A percentile compares a stretch with the other conserved stretches of the same genome.
These are phyloP conservation scores for Aspergillus sp. DNA, from an alignment of 2,329 filamentous ascomycete species.

Conservation along the genomic window DNA sequence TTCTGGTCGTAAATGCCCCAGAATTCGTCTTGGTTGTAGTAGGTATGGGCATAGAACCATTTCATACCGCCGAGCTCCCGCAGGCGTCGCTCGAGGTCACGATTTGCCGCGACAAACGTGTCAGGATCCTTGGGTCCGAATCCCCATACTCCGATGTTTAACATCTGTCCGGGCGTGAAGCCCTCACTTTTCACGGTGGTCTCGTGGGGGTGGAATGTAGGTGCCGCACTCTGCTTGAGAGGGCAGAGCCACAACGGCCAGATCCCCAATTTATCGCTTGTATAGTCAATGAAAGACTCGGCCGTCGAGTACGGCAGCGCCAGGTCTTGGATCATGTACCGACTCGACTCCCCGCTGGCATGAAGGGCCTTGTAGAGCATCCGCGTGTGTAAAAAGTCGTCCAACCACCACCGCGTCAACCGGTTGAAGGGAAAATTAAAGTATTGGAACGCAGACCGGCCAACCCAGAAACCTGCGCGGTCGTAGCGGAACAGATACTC, in stretches of 20 bases:
- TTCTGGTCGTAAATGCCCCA: slow-evolving; percentile 43
- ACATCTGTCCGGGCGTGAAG: slow-evolving; percentile 27
- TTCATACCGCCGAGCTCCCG: slow-evolving; percentile 72
- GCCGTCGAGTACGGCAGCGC: slow-evolving; percentile 56
- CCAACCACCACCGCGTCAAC: slow-evolving; percentile 58
- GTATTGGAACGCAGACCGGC: slow-evolving; percentile 60
- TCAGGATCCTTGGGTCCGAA: slow-evolving; percentile 57
- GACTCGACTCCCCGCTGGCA: slow-evolving; percentile 54
- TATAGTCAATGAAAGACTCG: slow-evolving; percentile 51
- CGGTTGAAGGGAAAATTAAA: slow-evolving; percentile 61
- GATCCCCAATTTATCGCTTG: slow-evolving; percentile 42
- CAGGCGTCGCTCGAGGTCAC: slow-evolving; percentile 68
- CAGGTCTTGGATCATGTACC: slow-evolving; percentile 64
- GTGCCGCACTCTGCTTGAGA: slow-evolving; percentile 39
- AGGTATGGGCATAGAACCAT: slow-evolving; percentile 84
- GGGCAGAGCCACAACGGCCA: slow-evolving; percentile 63
- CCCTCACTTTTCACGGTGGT: slow-evolving; percentile 26
- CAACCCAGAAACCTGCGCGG: slow-evolving; percentile 65
- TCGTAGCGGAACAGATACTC: slow-evolving; percentile 53
- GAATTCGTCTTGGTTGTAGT: slow-evolving; percentile 63
- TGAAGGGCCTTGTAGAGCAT: slow-evolving; percentile 65
- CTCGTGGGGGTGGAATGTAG: slow-evolving; percentile 16
- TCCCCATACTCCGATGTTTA: slow-evolving; percentile 73
- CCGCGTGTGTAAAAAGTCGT: slow-evolving; percentile 62
- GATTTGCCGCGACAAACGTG: slow-evolving; percentile 66